Percentiles rank a stretch among this genome's conserved stretches.
Conservation (phyloP, 2,329 filamentous ascomycete species). For the Whalleya microplaca region DNA sequence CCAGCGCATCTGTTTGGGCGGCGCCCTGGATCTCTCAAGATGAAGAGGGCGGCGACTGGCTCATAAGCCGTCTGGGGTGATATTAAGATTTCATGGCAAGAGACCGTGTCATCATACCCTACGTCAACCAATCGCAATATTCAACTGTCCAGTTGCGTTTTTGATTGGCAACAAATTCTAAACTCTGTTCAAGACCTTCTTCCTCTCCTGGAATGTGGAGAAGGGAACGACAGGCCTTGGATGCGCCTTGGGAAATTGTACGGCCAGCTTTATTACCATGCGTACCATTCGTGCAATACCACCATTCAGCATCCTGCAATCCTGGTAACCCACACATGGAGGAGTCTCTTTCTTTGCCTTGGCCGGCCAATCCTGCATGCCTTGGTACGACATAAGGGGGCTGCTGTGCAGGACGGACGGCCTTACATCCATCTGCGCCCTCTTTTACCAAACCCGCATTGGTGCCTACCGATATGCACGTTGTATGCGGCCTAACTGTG, state of each 20-base stretch:
- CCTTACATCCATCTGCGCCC: constrained; percentile 7
- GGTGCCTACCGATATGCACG: constrained; percentile 32
- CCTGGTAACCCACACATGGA: constrained; percentile 28
- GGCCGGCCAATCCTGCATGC: constrained; percentile 27
- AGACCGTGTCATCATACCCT: constrained; percentile 14
- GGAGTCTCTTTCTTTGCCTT: constrained; percentile 13
- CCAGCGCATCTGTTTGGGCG: constrained; percentile 20
- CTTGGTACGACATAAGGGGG: constrained; percentile 18
- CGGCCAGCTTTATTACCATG: constrained; percentile 2
- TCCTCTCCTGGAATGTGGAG: constrained; percentile 31
- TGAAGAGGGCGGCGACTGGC: constrained; percentile 25
- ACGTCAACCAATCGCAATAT: constrained; percentile 33
- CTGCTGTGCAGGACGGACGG: constrained; percentile 6
- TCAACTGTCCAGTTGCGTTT: constrained; percentile 16
- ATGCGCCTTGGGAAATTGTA: constrained; percentile 3
- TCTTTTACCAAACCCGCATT: constrained; percentile 16
- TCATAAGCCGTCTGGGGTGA: constrained; percentile 15
- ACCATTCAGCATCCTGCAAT: constrained; percentile 23
- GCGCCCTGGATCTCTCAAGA: constrained; percentile 6
- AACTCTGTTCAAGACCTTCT: constrained; percentile 23
- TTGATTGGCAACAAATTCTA: constrained; percentile 32
- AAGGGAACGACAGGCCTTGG: constrained; percentile 25
- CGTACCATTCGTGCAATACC: constrained; percentile 15
- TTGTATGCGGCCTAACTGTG: constrained; percentile 37
- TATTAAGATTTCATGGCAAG: constrained; percentile 19